A percentile compares a stretch with the other conserved stretches of the same genome.
phyloP scores from a whole-genome alignment of 2,329 filamentous ascomycete genomes.

The Botrytis byssoidea region DNA sequence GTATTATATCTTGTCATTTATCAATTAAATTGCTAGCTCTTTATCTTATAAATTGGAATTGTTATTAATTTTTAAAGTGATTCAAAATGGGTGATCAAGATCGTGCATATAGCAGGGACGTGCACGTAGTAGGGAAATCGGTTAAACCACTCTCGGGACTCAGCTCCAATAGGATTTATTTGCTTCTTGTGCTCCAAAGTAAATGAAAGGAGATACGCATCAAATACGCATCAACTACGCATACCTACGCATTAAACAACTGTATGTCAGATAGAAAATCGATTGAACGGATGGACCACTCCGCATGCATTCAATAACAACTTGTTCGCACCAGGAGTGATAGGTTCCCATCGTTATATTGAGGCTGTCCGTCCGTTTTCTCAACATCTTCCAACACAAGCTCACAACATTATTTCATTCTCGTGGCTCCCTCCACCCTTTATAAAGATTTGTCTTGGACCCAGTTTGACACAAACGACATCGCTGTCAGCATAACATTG shows the following conservation, averaged over 20 bases:
- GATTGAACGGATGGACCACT: constrained; percentile 17
- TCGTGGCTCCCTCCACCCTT: neutral
- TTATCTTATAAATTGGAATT: too few relatives aligned
- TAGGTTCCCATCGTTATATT: constrained; percentile 15
- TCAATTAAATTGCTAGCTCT: too few relatives aligned
- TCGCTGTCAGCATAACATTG: constrained; percentile 13
- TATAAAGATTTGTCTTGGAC: constrained; percentile 8
- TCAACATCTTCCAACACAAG: constrained; percentile 10
- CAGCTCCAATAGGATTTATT: constrained; percentile 10
- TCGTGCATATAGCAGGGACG: too few relatives aligned
- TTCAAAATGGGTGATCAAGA: too few relatives aligned
- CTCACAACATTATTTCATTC: neutral
- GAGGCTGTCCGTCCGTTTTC: constrained; percentile 1
- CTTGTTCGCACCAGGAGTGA: neutral
- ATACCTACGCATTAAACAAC: constrained; percentile 16
- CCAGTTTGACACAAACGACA: neutral
- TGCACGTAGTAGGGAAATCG: too few relatives aligned
- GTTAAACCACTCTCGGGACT: constrained; percentile 3
- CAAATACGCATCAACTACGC: constrained; percentile 13
- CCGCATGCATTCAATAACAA: constrained; percentile 5
- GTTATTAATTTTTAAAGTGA: too few relatives aligned
- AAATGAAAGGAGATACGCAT: constrained; percentile 10
- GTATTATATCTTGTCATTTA: too few relatives aligned
- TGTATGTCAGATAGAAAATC: constrained; percentile 22
- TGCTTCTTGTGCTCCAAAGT: neutral